Base-by-base conservation (phyloP, 2,329 filamentous ascomycete species). In the Tetracladium maxilliforme region DNA sequence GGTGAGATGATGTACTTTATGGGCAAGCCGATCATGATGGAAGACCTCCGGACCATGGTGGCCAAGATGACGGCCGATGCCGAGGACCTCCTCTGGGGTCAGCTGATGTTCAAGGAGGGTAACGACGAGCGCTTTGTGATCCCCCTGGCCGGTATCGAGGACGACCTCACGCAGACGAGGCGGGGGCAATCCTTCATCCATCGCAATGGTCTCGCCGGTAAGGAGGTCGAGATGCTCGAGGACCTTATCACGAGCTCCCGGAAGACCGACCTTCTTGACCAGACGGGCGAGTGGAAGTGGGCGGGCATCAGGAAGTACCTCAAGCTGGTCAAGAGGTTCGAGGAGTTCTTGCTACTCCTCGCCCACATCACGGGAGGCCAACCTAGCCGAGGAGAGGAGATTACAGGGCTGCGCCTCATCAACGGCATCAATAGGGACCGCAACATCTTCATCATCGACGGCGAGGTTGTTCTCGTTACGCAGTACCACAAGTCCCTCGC, bases 71-170 rank as follows among this genome's bases (percentile, higher is more conserved):
- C 15, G 2, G 8, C 2, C 5, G 23, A 24, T 17, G 23, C 23
- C 12, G 23, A 19, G 12, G 23, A 25, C 16, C 23, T 25, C 6
- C 16, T 25, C 9, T 25, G 23, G 23, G 12, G 19, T n/a, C 10
- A n/a, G 16, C 23, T 25, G 15, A 25, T 25, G 23, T 25, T 23
- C 21, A 23, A 23, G 21, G 21, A 23, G 21, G 21, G 21, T 6
- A 16, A 23, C 13, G 21, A 23, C 12, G 12, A n/a, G 10, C 21
- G 21, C 10, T 23, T 23, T 14, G 16, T n/a, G 21, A 23, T 23
- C 12, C 21, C 12, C 10, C 6, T 23, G 12, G 21, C 21, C 12
- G 21, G 16, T n/a, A 23, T 23, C 12, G 21, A 23, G 12, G 12
- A 23, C 21, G 21, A 23, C 21, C 21, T 23, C 4, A 23, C 21